These are phyloP conservation scores for Nicotiana knightiana DNA, from an alignment of 257 asterid genomes.

Conservation along the genomic window DNA sequence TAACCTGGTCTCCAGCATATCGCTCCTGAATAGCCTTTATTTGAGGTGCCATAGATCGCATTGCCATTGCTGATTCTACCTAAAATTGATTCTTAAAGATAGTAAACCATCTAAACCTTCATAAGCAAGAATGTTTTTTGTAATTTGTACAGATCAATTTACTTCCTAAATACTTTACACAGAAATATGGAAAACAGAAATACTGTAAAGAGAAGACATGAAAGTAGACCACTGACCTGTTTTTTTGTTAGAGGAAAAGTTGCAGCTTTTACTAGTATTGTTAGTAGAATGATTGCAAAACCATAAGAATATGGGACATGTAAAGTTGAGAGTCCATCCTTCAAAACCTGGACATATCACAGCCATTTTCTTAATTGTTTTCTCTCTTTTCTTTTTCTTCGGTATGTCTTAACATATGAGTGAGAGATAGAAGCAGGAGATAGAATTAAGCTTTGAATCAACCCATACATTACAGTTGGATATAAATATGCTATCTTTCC, in stretches of 20 bases:
- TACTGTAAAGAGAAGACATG: background rate
- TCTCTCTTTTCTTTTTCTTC: background rate
- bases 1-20: conserved; percentile 96
- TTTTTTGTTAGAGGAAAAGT: conserved; percentile 94
- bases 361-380: background rate
- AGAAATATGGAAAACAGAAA: conserved; percentile 5
- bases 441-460: background rate
- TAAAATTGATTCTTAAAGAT: conserved; percentile 9
- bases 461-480: background rate
- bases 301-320: conserved; percentile 94
- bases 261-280: conserved; percentile 83
- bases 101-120: background rate
- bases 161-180: background rate
- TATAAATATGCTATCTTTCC: background rate
- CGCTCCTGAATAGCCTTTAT: conserved; percentile 97
- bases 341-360: conserved; percentile 65
- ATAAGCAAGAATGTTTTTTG: background rate
- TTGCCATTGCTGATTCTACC: conserved; percentile 99
- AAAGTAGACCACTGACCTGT: conserved; percentile 47
- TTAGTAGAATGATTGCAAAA: conserved; percentile 88
- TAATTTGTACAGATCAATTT: background rate
- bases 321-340: conserved; percentile 81
- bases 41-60: conserved; percentile 93
- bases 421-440: background rate
- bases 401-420: background rate